Evolutionary conservation across 495 filamentous ascomycete genomes (phyloP).

Genomic region (Bombardia bombarda): DNA sequence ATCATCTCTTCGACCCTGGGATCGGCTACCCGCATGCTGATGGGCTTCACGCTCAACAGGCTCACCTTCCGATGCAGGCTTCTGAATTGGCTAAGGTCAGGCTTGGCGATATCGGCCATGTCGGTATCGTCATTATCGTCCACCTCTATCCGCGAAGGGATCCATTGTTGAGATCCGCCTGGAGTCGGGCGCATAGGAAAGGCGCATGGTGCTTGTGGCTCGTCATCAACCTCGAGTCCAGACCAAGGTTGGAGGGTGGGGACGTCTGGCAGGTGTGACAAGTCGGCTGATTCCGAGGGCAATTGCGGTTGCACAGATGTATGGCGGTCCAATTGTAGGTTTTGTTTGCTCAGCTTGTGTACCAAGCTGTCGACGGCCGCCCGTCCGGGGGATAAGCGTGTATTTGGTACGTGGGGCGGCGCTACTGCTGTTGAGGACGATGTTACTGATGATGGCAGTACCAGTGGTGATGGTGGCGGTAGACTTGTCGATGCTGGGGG

Average conservation of each 20-base stretch:
- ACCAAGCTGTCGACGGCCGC: slow-evolving; percentile 21
- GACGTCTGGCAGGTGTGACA: background rate
- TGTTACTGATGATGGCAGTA: no score
- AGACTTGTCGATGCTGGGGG: no score
- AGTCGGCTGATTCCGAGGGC: background rate
- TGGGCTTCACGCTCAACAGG: slow-evolving; percentile 12
- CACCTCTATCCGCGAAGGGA: background rate
- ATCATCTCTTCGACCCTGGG: slow-evolving; percentile 28
- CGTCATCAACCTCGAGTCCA: slow-evolving; percentile 7
- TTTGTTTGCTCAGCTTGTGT: slow-evolving; percentile 29
- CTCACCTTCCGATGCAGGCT: slow-evolving; percentile 11
- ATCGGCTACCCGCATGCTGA: slow-evolving; percentile 16
- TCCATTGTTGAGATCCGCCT: no score
- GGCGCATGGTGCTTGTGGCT: background rate
- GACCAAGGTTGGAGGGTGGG: background rate
- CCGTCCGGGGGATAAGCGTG: background rate
- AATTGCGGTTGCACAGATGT: background rate
- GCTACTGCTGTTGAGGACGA: background rate
- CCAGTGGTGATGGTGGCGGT: no score
- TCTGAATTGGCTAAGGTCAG: slow-evolving; percentile 5
- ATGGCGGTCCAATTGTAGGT: slow-evolving; percentile 13
- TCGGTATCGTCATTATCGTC: slow-evolving; percentile 8
- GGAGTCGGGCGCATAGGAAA: no score
- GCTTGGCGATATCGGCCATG: background rate
- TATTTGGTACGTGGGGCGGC: background rate